Evolutionary conservation across 2,329 filamentous ascomycete genomes (phyloP).

Genomic region (Diaporthe vexans): DNA sequence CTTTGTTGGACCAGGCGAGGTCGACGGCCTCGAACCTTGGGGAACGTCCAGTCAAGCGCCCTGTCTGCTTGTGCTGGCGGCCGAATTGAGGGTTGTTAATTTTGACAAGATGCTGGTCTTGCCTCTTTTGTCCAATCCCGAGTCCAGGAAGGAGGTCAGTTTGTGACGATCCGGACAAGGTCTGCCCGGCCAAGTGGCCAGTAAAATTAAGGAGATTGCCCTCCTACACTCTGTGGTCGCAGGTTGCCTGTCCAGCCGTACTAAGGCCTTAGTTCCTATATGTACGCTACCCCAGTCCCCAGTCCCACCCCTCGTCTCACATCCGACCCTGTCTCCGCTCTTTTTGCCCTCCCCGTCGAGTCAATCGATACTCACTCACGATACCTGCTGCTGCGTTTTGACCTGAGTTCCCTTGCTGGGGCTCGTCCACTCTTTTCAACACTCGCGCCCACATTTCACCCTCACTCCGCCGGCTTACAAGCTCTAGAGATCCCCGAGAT

Average conservation of each 20-base stretch:
- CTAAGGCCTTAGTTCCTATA: conserved; percentile 13
- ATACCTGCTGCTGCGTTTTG: conserved; percentile 15
- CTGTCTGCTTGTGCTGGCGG: neutral
- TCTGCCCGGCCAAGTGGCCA: conserved; percentile 33
- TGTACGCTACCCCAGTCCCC: conserved; percentile 6
- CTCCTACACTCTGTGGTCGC: conserved; percentile 27
- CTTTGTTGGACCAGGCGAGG: neutral
- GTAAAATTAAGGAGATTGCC: conserved; percentile 33
- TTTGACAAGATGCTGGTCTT: conserved; percentile 32
- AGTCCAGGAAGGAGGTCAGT: conserved; percentile 9
- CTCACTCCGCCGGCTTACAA: neutral
- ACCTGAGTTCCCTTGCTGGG: conserved; percentile 10
- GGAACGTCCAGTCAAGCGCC: conserved; percentile 1
- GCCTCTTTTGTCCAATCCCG: conserved; percentile 29
- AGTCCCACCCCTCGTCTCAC: neutral
- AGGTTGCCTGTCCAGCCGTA: conserved; percentile 21
- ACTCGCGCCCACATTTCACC: neutral
- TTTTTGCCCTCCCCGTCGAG: conserved; percentile 2
- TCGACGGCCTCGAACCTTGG: neutral
- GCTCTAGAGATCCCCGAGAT: neutral
- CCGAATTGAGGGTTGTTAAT: conserved; percentile 12
- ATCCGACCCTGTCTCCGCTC: conserved; percentile 25
- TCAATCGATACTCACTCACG: conserved; percentile 21
- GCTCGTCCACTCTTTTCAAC: conserved; percentile 29
- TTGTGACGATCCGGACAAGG: conserved; percentile 24